Evolutionary conservation across 2,329 filamentous ascomycete genomes (phyloP).

Genomic region (Penicillium sp.): DNA sequence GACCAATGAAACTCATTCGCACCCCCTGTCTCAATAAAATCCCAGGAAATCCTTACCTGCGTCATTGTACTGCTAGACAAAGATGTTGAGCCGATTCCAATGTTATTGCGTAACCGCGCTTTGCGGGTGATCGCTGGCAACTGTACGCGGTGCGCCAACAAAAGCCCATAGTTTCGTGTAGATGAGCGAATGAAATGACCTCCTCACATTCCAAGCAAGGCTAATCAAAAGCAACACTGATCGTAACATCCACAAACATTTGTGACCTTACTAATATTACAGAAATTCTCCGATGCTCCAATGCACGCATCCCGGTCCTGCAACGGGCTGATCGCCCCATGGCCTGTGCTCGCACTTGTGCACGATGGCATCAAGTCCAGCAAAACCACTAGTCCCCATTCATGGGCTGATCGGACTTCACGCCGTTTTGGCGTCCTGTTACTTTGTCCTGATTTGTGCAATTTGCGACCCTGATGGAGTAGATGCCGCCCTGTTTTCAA

Average conservation of each 20-base stretch:
- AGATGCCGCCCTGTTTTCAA: neutral
- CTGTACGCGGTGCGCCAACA: neutral
- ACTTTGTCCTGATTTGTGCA: neutral
- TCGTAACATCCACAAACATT: neutral
- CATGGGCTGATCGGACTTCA: conserved; percentile 14
- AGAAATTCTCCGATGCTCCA: conserved; percentile 19
- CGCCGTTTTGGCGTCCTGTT: conserved; percentile 6
- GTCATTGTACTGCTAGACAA: neutral
- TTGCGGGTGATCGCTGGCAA: conserved; percentile 17
- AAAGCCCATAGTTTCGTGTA: neutral
- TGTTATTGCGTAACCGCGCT: conserved; percentile 23
- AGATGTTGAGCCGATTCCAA: neutral
- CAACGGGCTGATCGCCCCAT: conserved; percentile 10
- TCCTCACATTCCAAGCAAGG: neutral
- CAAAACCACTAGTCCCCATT: conserved; percentile 1
- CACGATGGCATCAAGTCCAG: conserved; percentile 19
- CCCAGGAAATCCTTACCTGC: conserved; percentile 1
- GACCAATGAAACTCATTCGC: neutral
- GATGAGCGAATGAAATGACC: neutral
- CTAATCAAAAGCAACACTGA: neutral
- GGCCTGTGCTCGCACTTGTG: conserved; percentile 20
- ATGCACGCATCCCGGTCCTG: conserved; percentile 6
- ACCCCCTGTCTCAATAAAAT: neutral
- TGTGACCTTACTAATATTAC: conserved; percentile 1
- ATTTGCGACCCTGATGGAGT: neutral